A percentile compares a stretch with the other conserved stretches of the same genome.
Conservation (phyloP, 192 early-diverging fungal genomes). For the Backusella australiensis region DNA sequence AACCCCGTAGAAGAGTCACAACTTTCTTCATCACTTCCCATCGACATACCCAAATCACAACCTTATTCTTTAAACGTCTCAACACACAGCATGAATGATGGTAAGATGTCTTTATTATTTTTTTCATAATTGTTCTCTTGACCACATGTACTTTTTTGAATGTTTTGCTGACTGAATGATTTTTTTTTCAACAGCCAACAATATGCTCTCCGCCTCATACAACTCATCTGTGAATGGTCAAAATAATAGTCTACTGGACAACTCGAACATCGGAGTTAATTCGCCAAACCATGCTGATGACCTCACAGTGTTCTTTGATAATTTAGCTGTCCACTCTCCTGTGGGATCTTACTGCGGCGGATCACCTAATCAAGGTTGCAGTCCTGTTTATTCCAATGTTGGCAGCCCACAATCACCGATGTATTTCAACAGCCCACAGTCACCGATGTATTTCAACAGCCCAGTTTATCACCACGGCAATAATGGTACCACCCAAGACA, state of each 20-base stretch:
- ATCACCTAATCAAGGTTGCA: neutral
- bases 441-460: neutral
- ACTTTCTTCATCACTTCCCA: neutral
- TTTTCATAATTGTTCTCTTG: neutral
- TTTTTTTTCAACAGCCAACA: neutral
- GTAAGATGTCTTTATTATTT: neutral
- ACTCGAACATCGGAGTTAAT: neutral
- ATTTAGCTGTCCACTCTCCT: slow-evolving; percentile 1
- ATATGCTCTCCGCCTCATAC: slow-evolving; percentile 1
- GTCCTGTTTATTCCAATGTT: neutral
- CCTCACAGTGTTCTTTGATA: slow-evolving; percentile 2
- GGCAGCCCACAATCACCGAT: slow-evolving; percentile 3
- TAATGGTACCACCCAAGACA: neutral
- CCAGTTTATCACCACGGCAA: neutral
- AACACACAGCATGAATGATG: neutral
- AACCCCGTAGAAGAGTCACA: neutral
- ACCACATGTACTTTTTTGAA: neutral
- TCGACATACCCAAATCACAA: slow-evolving; percentile 8
- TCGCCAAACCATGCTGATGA: slow-evolving; percentile 1
- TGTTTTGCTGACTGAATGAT: neutral
- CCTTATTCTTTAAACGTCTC: slow-evolving; percentile 7
- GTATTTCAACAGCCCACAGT: neutral
- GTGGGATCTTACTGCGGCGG: neutral
- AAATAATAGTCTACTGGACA: neutral
- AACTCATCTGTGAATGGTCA: slow-evolving; percentile 1